Percentiles rank a stretch among this genome's conserved stretches.
phyloP scores from a whole-genome alignment of 1,284 basidiomycete genomes.

The Omphalotus olearius region DNA sequence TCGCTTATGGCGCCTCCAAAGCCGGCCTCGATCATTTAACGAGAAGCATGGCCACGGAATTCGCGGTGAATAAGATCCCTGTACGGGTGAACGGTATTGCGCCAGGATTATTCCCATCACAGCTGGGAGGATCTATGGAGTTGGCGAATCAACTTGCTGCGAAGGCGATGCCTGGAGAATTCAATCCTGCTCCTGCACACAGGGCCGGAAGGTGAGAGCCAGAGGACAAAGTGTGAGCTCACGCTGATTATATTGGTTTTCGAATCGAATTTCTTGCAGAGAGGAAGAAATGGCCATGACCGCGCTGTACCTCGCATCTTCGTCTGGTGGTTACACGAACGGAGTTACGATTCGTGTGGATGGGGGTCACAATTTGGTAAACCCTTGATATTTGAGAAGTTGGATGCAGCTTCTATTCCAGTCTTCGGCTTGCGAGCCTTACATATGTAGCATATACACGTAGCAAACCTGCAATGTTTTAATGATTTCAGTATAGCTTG shows the following conservation, averaged over 20 bases:
- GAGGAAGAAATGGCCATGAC: conserved; percentile 25
- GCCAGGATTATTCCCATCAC: conserved; percentile 26
- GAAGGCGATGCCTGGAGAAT: conserved; percentile 7
- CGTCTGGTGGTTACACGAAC: conserved; percentile 24
- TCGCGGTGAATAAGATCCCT: conserved; percentile 24
- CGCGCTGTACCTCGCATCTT: conserved; percentile 25
- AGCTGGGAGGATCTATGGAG: conserved; percentile 21
- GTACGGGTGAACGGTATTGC: conserved; percentile 29
- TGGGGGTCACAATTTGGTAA: conserved; percentile 24
- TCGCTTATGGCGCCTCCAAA: conserved; percentile 29
- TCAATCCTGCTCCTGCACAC: conserved; percentile 18
- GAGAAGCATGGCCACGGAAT: conserved; percentile 27
- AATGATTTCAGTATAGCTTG: background rate
- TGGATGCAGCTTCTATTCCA: background rate
- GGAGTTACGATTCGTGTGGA: conserved; percentile 26
- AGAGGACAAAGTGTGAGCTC: no score
- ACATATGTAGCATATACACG: background rate
- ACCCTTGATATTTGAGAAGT: conserved; percentile 17
- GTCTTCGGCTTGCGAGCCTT: background rate
- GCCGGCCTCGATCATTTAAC: conserved; percentile 28
- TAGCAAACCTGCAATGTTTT: no score
- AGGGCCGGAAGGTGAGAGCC: conserved; percentile 17
- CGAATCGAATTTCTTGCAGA: conserved; percentile 12
- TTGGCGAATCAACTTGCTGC: conserved; percentile 14
- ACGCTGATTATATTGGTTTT: no score